Evolutionary conservation across 2,329 filamentous ascomycete species (phyloP).

Genomic region (Talaromyces piceae): DNA sequence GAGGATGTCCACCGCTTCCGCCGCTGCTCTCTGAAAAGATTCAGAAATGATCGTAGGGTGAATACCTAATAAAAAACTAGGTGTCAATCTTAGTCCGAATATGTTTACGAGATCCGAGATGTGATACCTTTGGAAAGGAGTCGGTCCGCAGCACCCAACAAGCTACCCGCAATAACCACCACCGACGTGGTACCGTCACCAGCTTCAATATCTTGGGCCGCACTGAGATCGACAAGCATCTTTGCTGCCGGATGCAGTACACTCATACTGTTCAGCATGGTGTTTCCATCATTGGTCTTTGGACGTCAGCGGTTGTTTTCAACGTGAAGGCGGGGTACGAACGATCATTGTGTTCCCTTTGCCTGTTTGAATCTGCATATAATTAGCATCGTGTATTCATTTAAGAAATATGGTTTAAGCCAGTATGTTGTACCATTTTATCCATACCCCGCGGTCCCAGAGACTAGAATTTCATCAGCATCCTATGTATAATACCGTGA

Average conservation of each 20-base stretch:
- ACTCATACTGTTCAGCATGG: conserved; percentile 98
- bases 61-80: conserved; percentile 49
- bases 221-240: conserved; percentile 96
- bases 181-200: conserved; percentile 98
- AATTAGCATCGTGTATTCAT: conserved; percentile 15
- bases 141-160: conserved; percentile 87
- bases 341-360: conserved; percentile 94
- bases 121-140: conserved; percentile 68
- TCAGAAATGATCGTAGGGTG: conserved; percentile 98
- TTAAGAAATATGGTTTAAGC: background rate
- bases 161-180: conserved; percentile 91
- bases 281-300: conserved; percentile 93
- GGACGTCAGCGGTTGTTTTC: conserved; percentile 21
- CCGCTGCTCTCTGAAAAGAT: conserved; percentile 90
- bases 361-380: conserved; percentile 69
- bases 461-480: conserved; percentile 50
- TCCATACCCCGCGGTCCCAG: conserved; percentile 96
- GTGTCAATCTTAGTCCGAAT: background rate
- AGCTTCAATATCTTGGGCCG: conserved; percentile 95
- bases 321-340: conserved; percentile 20
- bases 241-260: conserved; percentile 99
- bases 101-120: background rate
- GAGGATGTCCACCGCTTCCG: conserved; percentile 78
- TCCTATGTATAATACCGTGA: conserved; percentile 18
- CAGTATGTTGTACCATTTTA: conserved; percentile 62